These are phyloP conservation scores for Quercus lobata DNA, from an alignment of 331 rosid species.

Conservation along the genomic window DNA sequence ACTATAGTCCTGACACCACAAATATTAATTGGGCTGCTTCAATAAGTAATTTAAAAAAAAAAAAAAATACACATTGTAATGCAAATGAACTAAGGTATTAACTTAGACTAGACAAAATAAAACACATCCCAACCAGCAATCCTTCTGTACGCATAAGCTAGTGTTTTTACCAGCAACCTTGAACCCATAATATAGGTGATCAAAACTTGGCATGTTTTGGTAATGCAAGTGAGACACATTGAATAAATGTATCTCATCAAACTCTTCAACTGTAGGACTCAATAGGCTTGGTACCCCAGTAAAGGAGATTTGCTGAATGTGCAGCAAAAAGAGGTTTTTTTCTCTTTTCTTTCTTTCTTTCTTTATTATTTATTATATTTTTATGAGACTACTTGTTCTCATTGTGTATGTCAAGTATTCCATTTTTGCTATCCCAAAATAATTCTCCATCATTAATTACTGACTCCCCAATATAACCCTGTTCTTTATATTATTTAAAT, in stretches of 20 bases:
- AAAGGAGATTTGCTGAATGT: not conserved
- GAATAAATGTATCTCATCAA: not conserved
- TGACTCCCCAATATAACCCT: not conserved
- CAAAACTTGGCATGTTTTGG: not conserved
- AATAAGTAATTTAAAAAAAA: too few relatives aligned
- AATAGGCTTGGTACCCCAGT: not conserved
- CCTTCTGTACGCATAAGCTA: not conserved
- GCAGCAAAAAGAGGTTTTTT: too few relatives aligned
- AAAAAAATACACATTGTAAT: not conserved
- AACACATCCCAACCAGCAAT: not conserved
- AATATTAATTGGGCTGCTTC: not conserved
- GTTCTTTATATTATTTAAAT: not conserved
- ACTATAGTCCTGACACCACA: not conserved
- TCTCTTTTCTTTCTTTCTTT: not conserved
- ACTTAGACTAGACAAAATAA: not conserved
- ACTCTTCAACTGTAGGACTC: not conserved
- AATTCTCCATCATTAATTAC: too few relatives aligned
- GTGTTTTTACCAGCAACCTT: not conserved
- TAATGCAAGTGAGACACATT: too few relatives aligned
- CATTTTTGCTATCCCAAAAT: too few relatives aligned
- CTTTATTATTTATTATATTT: too few relatives aligned
- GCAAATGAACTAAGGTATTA: not conserved
- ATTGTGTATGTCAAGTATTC: too few relatives aligned
- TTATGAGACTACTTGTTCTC: not conserved
- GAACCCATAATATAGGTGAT: not conserved